Base-by-base conservation (phyloP, 169 alveolate species). In the Eimeria maxima region DNA sequence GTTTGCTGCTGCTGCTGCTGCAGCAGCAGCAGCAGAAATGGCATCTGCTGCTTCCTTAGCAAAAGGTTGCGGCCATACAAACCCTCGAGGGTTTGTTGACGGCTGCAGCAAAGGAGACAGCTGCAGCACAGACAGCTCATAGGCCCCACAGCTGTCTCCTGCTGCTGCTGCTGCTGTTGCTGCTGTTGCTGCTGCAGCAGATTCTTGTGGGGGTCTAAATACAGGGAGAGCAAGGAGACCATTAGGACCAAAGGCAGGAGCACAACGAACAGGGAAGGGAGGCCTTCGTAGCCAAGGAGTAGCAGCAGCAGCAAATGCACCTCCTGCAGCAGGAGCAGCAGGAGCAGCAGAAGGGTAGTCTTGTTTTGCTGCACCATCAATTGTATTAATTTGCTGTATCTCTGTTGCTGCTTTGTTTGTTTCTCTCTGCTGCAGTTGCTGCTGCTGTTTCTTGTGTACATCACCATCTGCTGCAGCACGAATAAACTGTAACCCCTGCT, bases 181-280 rank as follows among this genome's bases (percentile, higher is more conserved):
- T 53, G 74, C 63, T 60, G 93, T 55, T 22, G 73, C 90, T 27
- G 55, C 63, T 29, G 93, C 74, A n/a, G 90, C 90, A 18, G 90
- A 45, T 53, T 24, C 73, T 22, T n/a, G 47, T 3, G 78, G 93
- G 60, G 78, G 38, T 18, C 63, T 13, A 57, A 84, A 50, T 24
- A n/a, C 65, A 71, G 95, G 95, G 11, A 91, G 81, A 1, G 95
- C 95, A 44, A 67, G 14, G 18, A 91, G 91, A 16, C 95, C 95
- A 20, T 65, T 83, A 45, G 69, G 95, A 20, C 84, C 63, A 42
- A 91, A 53, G 27, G 86, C 81, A 18, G 95, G 95, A 5, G 95
- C 95, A 60, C 91, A 91, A 69, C 95, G 95, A 50, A 91, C 95
- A 42, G 95, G 95, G 24, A 55, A 91, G 42, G 95, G 95, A 29